Evolutionary conservation across 768 basidiomycete species (phyloP), one percentile per base, ranked within the genome.

Genomic region (Cystobasidium ongulense): DNA sequence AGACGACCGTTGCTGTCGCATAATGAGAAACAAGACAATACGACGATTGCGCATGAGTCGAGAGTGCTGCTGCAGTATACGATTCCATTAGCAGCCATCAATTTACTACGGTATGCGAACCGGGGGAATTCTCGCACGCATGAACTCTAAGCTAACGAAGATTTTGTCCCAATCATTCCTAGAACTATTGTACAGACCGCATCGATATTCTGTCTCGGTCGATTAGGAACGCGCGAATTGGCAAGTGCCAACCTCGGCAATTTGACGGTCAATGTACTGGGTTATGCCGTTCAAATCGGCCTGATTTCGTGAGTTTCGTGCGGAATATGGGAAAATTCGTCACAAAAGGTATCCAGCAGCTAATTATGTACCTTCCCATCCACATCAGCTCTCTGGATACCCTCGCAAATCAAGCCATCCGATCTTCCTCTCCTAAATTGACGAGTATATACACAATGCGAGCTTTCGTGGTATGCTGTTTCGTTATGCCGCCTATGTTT

Each of bases 361-460:
- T n/a, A n/a, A n/a, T n/a, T n/a, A n/a, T n/a, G n/a, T n/a, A n/a
- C n/a, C 46, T 11, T 21, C 46, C 7, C 46, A 8, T 50, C 21
- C 46, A 11, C 46, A 15, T 11, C 57, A 59, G 57, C 4, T 59
- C 36, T 36, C 63, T 64, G 1, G 68, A 71, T 29, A 71, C 53
- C 52, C 68, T 71, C 15, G 68, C 68, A 23, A 71, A 71, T 29
- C 68, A 71, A 59, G 68, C 68, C 23, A 29, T 36, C 31, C 68
- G 68, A n/a, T 71, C 68, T 10, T n/a, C 54, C 11, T 54, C 54
- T 36, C 50, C 68, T 53, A 71, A 71, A 53, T 27, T 71, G n/a
- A 71, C 68, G 7, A 54, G 50, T 13, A 38, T 71, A 5, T 71
- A 71, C 68, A 57, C 53, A 27, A 54, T 71, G 53, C 68, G 68